Conservation (phyloP, 2,329 filamentous ascomycete species). For the Aspergillus felis region DNA sequence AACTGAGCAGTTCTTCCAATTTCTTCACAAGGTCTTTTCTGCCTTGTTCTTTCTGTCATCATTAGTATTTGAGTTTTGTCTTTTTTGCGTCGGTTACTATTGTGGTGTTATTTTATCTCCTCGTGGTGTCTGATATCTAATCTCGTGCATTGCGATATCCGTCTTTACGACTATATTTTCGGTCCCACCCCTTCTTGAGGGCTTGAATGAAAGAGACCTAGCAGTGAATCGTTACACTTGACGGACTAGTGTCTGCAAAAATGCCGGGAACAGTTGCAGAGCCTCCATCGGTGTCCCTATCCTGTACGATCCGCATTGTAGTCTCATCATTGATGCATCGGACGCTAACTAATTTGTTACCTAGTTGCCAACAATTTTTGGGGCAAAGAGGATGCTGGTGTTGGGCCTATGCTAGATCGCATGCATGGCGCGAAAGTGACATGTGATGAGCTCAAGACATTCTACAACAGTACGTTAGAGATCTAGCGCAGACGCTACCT, state of each 20-base stretch:
- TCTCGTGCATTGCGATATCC: constrained; percentile 3
- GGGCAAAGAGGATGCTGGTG: constrained; percentile 98
- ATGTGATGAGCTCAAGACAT: constrained; percentile 86
- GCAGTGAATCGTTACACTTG: constrained; percentile 27
- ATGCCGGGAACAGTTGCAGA: constrained; percentile 63
- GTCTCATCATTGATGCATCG: neutral
- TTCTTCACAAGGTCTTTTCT: neutral
- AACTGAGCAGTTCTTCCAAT: constrained; percentile 10
- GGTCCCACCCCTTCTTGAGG: constrained; percentile 9
- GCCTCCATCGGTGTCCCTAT: constrained; percentile 62
- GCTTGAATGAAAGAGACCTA: constrained; percentile 33
- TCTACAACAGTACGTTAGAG: constrained; percentile 69
- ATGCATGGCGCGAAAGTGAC: constrained; percentile 94
- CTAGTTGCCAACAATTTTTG: constrained; percentile 97
- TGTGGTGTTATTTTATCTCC: neutral
- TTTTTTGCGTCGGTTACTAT: neutral
- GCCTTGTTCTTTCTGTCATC: constrained; percentile 4
- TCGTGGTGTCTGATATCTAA: neutral
- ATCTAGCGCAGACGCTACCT: neutral
- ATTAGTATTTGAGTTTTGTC: constrained; percentile 4
- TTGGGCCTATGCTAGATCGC: constrained; percentile 83
- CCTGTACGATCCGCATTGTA: constrained; percentile 49
- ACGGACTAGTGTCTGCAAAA: constrained; percentile 19
- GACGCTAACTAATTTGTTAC: constrained; percentile 3
- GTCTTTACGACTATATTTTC: constrained; percentile 5